phyloP scores from a whole-genome alignment of 73 alveolate species.

The Durusdinium trenchii region DNA sequence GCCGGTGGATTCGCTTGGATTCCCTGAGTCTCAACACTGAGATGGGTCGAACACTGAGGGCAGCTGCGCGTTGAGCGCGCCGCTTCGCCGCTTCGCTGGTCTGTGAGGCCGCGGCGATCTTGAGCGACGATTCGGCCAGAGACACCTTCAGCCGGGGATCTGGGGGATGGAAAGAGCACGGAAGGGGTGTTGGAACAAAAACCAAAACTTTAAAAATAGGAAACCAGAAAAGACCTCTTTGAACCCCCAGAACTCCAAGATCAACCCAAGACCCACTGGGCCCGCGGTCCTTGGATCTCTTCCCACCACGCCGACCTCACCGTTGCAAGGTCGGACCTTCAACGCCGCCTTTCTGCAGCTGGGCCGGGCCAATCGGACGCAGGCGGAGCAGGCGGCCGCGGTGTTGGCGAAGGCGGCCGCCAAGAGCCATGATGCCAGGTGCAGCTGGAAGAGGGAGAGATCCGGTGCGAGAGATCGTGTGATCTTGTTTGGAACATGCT shows the following conservation, averaged over 20 bases:
- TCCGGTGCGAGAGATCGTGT: not conserved
- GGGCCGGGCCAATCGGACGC: not conserved
- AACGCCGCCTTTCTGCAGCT: conserved; percentile 68
- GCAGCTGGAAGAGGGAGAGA: not conserved
- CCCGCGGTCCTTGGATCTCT: too few species aligned
- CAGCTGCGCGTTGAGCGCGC: too few species aligned
- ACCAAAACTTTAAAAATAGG: too few species aligned
- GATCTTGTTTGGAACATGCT: not conserved
- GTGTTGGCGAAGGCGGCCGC: conserved; percentile 48
- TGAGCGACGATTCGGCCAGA: conserved; percentile 74
- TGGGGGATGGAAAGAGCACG: not conserved
- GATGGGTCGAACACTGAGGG: too few species aligned
- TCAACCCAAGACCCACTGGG: too few species aligned
- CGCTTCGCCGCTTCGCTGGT: not conserved
- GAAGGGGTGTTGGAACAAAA: not conserved
- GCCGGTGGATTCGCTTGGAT: too few species aligned
- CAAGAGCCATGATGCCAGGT: conserved; percentile 63
- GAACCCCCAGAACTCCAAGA: too few species aligned
- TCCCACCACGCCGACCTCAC: too few species aligned
- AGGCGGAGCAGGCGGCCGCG: conserved; percentile 33
- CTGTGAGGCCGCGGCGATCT: conserved; percentile 49
- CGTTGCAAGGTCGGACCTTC: conserved; percentile 54
- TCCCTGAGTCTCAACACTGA: too few species aligned
- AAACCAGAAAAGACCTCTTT: not conserved
- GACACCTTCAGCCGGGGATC: conserved; percentile 68